Evolutionary conservation across 164 flowering plant genomes (phyloP), one percentile per base, ranked within the genome.

Genomic region (Brasenia schreberi): DNA sequence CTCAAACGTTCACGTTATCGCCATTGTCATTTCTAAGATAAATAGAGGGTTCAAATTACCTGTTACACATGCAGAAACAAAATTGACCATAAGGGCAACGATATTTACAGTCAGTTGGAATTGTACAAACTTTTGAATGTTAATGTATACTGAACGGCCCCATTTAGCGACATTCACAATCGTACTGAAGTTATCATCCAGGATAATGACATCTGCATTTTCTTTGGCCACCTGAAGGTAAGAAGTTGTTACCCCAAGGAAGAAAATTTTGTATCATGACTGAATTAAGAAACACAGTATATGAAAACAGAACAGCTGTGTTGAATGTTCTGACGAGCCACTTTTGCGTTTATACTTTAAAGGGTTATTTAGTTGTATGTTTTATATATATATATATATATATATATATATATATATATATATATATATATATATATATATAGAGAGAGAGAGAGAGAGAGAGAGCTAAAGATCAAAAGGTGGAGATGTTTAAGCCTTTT

Each of bases 71-170:
- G 96, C 93, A 18, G 90, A 84, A 60, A 78, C 73, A 67, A 89
- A 87, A 69, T 85, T 89, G 76, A 80, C 70, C 60, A 83, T 74
- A 10, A 89, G 84, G 19, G 93, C 93, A 66, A 85, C 92, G 56
- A 89, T 75, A 61, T 87, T 86, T 14, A 89, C 93, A 42, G 87
- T 83, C 67, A 81, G 66, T 74, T 83, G 87, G 70, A 83, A 83
- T 68, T 83, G 87, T 17, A 89, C 88, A 70, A 89, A 89, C 78
- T 87, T 89, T 63, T 89, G 96, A 66, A 89, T 89, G 80, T 89
- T 89, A 56, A 84, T 82, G 61, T 86, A 87, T 27, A 89, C 89
- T 17, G 93, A 77, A 65, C 92, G 87, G 10, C 96, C 96, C 96
- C 96, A 89, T 80, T 71, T 85, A 42, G 87, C 91, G 5, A 88